A percentile compares a stretch with the other conserved stretches of the same genome.
Evolutionary conservation across 1,139 yeast species (phyloP).

Genomic region (Geotrichum candidum): DNA sequence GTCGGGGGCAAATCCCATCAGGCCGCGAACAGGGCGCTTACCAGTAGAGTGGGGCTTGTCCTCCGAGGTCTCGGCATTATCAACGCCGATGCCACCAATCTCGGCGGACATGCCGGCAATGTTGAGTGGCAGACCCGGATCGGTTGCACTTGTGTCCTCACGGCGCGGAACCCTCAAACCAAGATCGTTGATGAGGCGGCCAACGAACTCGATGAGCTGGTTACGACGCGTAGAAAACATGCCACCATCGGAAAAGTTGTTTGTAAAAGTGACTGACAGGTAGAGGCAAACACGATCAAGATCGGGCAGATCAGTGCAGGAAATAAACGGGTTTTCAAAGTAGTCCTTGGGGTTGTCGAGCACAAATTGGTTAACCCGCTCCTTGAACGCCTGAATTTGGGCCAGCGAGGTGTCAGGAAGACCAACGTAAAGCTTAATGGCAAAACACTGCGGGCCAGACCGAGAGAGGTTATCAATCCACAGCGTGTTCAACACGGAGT

Average conservation of each 20-base stretch:
- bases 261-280: slow-evolving; percentile 29
- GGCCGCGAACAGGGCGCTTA: neutral
- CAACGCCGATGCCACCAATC: neutral
- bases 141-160: slow-evolving; percentile 19
- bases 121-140: slow-evolving; percentile 31
- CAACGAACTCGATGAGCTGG: slow-evolving; percentile 29
- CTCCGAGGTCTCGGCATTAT: neutral
- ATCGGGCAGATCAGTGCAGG: slow-evolving; percentile 32
- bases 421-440: slow-evolving; percentile 29
- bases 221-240: slow-evolving; percentile 31
- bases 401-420: slow-evolving; percentile 37
- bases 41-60: neutral
- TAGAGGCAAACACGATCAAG: slow-evolving; percentile 32
- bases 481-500: slow-evolving; percentile 34
- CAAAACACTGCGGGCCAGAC: slow-evolving; percentile 33
- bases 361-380: slow-evolving; percentile 31
- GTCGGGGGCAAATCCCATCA: neutral
- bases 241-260: slow-evolving; percentile 33
- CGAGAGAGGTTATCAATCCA: slow-evolving; percentile 39
- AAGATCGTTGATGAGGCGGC: slow-evolving; percentile 16
- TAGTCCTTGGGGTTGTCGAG: slow-evolving; percentile 35
- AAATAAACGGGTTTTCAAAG: slow-evolving; percentile 31
- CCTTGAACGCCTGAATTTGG: slow-evolving; percentile 32
- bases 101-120: neutral
- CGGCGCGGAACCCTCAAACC: slow-evolving; percentile 1